phyloP scores from a whole-genome alignment of 805 yeast genomes.

The Hemisphaericaspora nanyangensis region DNA sequence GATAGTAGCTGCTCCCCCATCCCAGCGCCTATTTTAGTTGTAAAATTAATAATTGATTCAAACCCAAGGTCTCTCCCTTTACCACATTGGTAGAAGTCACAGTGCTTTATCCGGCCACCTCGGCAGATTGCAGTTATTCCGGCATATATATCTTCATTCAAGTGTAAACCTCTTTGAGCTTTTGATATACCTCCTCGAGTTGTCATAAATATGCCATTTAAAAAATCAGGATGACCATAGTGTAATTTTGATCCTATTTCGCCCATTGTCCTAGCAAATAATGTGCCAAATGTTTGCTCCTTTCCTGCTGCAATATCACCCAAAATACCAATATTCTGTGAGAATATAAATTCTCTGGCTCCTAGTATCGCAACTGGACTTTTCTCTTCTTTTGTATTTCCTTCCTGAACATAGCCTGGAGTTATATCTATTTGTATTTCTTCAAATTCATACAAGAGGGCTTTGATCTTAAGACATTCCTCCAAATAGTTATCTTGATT shows the following conservation, averaged over 20 bases:
- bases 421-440: slow-evolving; percentile 55
- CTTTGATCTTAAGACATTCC: slow-evolving; percentile 87
- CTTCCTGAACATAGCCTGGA: slow-evolving; percentile 54
- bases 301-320: slow-evolving; percentile 98
- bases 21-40: slow-evolving; percentile 95
- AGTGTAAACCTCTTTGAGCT: slow-evolving; percentile 89
- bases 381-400: slow-evolving; percentile 11
- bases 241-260: slow-evolving; percentile 93
- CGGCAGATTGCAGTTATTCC: slow-evolving; percentile 88
- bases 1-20: slow-evolving; percentile 97
- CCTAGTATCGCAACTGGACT: slow-evolving; percentile 81
- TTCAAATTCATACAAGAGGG: slow-evolving; percentile 87
- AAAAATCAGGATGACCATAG: slow-evolving; percentile 95
- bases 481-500: slow-evolving; percentile 94
- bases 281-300: slow-evolving; percentile 94
- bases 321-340: slow-evolving; percentile 85
- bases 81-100: slow-evolving; percentile 95
- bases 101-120: slow-evolving; percentile 92
- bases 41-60: slow-evolving; percentile 86
- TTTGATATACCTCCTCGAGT: slow-evolving; percentile 95
- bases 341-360: slow-evolving; percentile 91
- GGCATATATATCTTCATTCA: slow-evolving; percentile 94
- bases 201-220: slow-evolving; percentile 87
- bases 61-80: slow-evolving; percentile 95
- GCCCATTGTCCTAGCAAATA: slow-evolving; percentile 89